A percentile compares a stretch with the other conserved stretches of the same genome.
Conservation (phyloP, 805 yeast genomes). For the Ogataea henricii region DNA sequence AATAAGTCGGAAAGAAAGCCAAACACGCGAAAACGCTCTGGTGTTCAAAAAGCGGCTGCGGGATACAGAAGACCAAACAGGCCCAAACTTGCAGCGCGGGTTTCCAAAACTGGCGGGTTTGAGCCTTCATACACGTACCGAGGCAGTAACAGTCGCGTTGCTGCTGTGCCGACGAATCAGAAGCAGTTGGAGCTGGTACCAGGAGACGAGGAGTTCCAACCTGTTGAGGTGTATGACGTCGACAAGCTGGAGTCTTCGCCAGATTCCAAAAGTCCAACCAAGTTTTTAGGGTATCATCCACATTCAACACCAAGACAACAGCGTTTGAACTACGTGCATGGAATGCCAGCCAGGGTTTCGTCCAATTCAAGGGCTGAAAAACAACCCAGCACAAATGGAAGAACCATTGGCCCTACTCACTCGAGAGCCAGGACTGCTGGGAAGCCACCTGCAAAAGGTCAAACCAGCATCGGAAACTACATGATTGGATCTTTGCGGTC, state of each 20-base stretch:
- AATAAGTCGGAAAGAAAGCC: slow-evolving; percentile 3
- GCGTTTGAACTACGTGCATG: too few relatives aligned
- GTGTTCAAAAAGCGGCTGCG: not conserved
- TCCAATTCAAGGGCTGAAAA: too few relatives aligned
- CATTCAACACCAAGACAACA: too few relatives aligned
- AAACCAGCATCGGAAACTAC: not conserved
- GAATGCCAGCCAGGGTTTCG: too few relatives aligned
- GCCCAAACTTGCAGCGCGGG: not conserved
- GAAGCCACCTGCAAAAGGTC: not conserved
- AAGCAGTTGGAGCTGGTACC: not conserved
- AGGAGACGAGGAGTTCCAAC: not conserved
- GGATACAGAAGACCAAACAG: not conserved
- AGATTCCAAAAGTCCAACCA: not conserved
- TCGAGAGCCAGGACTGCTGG: not conserved
- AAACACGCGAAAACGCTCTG: not conserved
- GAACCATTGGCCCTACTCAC: not conserved
- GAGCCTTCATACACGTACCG: not conserved
- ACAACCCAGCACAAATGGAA: too few relatives aligned
- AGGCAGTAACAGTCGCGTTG: not conserved
- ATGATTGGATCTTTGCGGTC: not conserved
- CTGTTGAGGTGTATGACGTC: not conserved
- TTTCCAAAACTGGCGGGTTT: not conserved
- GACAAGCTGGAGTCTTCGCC: not conserved
- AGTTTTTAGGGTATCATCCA: not conserved
- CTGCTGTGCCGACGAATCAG: not conserved